These are phyloP conservation scores for Penicillium rolfsii DNA, from an alignment of 2,329 filamentous ascomycete genomes.

Conservation along the genomic window DNA sequence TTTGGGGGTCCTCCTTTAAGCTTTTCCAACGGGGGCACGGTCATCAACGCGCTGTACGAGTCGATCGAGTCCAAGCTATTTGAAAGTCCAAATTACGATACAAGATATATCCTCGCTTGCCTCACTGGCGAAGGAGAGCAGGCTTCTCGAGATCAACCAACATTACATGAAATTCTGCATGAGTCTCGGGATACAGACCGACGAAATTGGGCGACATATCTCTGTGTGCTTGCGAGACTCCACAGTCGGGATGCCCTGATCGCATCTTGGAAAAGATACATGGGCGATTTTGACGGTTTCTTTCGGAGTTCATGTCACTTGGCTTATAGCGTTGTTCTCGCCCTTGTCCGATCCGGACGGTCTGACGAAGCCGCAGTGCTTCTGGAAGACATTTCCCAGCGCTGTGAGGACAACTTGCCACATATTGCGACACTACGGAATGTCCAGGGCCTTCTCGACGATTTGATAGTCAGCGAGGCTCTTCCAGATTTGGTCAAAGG, in stretches of 20 bases:
- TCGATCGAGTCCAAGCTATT: conserved; percentile 29
- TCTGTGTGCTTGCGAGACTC: conserved; percentile 34
- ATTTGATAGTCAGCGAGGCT: conserved; percentile 24
- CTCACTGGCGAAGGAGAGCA: conserved; percentile 28
- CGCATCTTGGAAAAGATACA: conserved; percentile 30
- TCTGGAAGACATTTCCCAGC: conserved; percentile 31
- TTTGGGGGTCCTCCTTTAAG: not conserved
- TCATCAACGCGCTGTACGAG: conserved; percentile 30
- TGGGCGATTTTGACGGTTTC: conserved; percentile 13
- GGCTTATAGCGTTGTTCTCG: conserved; percentile 31
- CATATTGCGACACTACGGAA: conserved; percentile 27
- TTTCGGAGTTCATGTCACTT: conserved; percentile 12
- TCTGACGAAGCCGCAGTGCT: conserved; percentile 29
- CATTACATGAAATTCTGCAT: conserved; percentile 22
- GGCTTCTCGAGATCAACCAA: not conserved
- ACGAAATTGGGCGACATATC: conserved; percentile 19
- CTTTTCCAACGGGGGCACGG: conserved; percentile 13
- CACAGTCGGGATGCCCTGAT: conserved; percentile 27
- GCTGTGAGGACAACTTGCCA: conserved; percentile 28
- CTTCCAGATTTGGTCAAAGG: conserved; percentile 31
- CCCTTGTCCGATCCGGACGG: conserved; percentile 31
- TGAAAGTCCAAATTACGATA: conserved; percentile 27
- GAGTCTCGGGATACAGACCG: conserved; percentile 8
- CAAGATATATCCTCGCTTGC: conserved; percentile 23
- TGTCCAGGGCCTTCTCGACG: conserved; percentile 28